Evolutionary conservation across 805 yeast genomes (phyloP), one percentile per base, ranked within the genome.

Genomic region (Kodamaea laetipori): DNA sequence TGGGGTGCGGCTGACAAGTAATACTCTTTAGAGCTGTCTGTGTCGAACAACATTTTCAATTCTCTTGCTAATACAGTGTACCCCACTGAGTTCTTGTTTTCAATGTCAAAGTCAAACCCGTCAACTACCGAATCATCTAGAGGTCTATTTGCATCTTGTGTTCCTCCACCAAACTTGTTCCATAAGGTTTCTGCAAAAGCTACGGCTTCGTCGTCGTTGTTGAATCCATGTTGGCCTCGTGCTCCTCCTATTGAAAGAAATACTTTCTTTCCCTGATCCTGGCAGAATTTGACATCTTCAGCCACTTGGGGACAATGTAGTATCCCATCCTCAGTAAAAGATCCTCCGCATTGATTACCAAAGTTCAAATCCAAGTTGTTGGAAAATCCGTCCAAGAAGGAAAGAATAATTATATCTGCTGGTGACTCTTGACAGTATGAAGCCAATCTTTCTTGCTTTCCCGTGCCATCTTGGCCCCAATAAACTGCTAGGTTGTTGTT

Each of bases 381-480:
- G 4, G 89, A 84, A 64, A 84, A 90, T 9, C 68, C 62, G 43
- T 76, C 65, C 56, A 90, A 62, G 66, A 90, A 90, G 1, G 97
- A 78, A 25, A 90, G 57, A 9, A 90, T 57, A 44, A 84, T 71
- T 41, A 86, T 80, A 54, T 87, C 95, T 18, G 86, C 89, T 37
- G 80, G 74, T 43, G 79, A 77, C 39, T 80, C 72, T 46, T 72
- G 69, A 73, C 97, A 89, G 69, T 87, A 87, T 37, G 60, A 43
- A 28, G 53, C 51, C 52, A 71, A 56, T 18, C 58, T 38, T 45
- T 67, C 64, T 54, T 78, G 82, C 38, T 51, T 32, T 5, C 58
- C 52, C 8, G 77, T 82, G 11, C 92, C 80, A 54, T 78, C 78
- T 66, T 89, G 96, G 41, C 96, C 96, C 96, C 96, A 89, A 65